phyloP scores from a whole-genome alignment of 345 rosid genomes.

The Rhodamnia rubescens region DNA sequence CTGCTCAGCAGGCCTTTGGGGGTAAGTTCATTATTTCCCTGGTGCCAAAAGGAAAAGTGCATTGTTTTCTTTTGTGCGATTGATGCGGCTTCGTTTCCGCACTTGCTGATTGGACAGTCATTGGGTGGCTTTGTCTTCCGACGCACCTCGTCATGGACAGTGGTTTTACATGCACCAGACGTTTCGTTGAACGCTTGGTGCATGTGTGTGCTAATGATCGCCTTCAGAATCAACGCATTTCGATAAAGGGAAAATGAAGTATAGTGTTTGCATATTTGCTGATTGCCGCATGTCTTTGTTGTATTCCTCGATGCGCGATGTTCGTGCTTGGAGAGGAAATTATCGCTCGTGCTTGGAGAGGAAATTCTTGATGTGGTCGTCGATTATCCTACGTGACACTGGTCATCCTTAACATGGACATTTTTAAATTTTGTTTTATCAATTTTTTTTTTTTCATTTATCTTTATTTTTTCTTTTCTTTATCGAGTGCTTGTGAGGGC shows the following conservation, averaged over 20 bases:
- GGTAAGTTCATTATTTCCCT: not conserved
- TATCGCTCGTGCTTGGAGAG: too few species aligned
- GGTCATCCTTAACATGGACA: fast-evolving
- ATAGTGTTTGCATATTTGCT: not conserved
- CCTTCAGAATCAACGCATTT: not conserved
- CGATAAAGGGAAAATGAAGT: not conserved
- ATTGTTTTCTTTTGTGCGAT: not conserved
- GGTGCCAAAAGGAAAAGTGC: not conserved
- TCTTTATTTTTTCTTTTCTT: too few species aligned
- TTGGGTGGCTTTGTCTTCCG: not conserved
- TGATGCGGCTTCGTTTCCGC: not conserved
- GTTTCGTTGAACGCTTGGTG: not conserved
- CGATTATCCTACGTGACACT: too few species aligned
- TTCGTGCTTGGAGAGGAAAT: not conserved
- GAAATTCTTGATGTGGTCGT: too few species aligned
- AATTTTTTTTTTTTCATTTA: too few species aligned
- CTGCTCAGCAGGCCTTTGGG: not conserved
- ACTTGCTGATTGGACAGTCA: not conserved
- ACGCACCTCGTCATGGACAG: not conserved
- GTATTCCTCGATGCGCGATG: not conserved
- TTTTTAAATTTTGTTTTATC: too few species aligned
- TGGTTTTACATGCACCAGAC: not conserved
- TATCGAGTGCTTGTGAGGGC: too few species aligned
- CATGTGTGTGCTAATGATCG: not conserved
- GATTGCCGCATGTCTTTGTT: not conserved